phyloP scores from a whole-genome alignment of 73 alveolate species.

The Paramecium sonneborni region DNA sequence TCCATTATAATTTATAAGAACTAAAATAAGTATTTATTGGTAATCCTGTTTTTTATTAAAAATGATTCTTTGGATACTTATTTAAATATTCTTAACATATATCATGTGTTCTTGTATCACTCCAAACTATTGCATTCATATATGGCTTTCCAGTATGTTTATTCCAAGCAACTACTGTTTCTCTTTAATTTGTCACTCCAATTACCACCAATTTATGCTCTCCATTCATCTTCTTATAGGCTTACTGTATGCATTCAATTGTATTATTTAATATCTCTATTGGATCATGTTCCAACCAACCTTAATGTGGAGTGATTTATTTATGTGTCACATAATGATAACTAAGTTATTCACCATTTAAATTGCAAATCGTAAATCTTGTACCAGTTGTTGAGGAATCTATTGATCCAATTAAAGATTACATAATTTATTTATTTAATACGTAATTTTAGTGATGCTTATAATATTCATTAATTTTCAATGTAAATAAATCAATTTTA shows the following conservation, averaged over 20 bases:
- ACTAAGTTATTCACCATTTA: background rate
- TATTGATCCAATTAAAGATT: background rate
- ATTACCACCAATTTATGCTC: conserved; percentile 57
- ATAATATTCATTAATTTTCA: too few relatives aligned
- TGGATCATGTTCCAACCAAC: conserved; percentile 88
- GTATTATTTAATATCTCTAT: conserved; percentile 71
- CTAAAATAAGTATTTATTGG: conserved; percentile 85
- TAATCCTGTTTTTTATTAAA: conserved; percentile 77
- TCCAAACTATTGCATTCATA: conserved; percentile 88
- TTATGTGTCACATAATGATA: conserved; percentile 61
- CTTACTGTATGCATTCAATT: conserved; percentile 55
- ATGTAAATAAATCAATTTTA: too few relatives aligned
- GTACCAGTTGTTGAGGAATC: conserved; percentile 34
- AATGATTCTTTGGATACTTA: conserved; percentile 68
- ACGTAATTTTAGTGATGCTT: background rate
- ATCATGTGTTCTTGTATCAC: conserved; percentile 78
- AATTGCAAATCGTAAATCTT: background rate
- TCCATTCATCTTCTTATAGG: conserved; percentile 49
- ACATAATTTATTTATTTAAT: background rate
- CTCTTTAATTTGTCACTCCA: conserved; percentile 87
- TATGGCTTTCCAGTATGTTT: conserved; percentile 74
- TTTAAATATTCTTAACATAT: conserved; percentile 62
- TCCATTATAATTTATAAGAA: conserved; percentile 82
- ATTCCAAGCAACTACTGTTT: conserved; percentile 87
- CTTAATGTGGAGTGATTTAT: conserved; percentile 79